Conservation (phyloP, 352 stramenopile genomes). For the Globisporangium cystogenes region DNA sequence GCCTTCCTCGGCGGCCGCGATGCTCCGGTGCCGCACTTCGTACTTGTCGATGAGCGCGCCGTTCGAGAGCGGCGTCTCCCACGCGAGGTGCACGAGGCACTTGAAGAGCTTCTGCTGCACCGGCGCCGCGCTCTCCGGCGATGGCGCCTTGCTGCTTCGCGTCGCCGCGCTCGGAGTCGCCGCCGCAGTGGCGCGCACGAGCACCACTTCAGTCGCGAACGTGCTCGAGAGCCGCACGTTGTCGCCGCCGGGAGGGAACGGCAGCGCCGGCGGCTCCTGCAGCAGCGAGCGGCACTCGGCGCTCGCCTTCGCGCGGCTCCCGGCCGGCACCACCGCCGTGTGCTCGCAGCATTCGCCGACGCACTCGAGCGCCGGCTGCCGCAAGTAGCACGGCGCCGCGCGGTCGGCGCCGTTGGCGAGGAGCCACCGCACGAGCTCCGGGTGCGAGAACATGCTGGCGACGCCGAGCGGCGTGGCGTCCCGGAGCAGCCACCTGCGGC, state of each 20-base stretch:
- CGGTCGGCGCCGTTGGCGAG: slow-evolving; percentile 55
- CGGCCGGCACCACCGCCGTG: slow-evolving; percentile 6
- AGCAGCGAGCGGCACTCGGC: slow-evolving; percentile 39
- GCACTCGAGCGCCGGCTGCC: slow-evolving; percentile 36
- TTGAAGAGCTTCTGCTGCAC: slow-evolving; percentile 52
- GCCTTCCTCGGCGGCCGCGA: no score
- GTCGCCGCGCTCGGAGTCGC: slow-evolving; percentile 5
- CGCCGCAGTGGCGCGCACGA: slow-evolving; percentile 18
- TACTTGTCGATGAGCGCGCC: slow-evolving; percentile 69
- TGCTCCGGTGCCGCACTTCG: slow-evolving; percentile 47
- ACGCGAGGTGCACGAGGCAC: slow-evolving; percentile 40
- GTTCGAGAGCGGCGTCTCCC: slow-evolving; percentile 60
- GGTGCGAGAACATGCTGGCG: slow-evolving; percentile 47
- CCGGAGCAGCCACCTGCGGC: slow-evolving; percentile 70
- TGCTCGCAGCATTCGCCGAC: slow-evolving; percentile 54
- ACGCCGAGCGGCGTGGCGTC: slow-evolving; percentile 63
- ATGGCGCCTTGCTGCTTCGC: background rate
- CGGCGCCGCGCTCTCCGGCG: slow-evolving; percentile 1
- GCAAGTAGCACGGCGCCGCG: slow-evolving; percentile 39
- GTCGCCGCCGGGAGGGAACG: slow-evolving; percentile 19
- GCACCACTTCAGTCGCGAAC: slow-evolving; percentile 34
- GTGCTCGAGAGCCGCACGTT: slow-evolving; percentile 29
- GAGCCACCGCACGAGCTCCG: slow-evolving; percentile 47
- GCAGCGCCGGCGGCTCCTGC: slow-evolving; percentile 20
- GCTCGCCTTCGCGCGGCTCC: slow-evolving; percentile 13